Conservation (phyloP, 2,329 filamentous ascomycete species). For the Penicillium concentricum region DNA sequence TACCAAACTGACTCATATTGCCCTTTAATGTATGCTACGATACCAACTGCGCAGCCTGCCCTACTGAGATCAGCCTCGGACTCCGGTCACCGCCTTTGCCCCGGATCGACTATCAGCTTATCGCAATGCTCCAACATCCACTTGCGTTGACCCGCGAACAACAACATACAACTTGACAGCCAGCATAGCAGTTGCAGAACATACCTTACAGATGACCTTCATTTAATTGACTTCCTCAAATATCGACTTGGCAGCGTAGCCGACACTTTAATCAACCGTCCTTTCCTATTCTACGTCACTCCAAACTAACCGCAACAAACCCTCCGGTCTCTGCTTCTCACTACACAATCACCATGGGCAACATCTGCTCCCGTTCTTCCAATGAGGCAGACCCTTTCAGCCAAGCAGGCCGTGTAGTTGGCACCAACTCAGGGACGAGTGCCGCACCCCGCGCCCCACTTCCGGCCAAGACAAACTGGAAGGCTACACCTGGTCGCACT, state of each 20-base stretch:
- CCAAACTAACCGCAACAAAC: neutral
- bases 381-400: conserved; percentile 63
- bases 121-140: conserved; percentile 1
- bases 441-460: conserved; percentile 53
- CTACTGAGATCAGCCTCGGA: neutral
- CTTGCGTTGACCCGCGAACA: neutral
- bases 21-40: neutral
- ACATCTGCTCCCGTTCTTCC: conserved; percentile 74
- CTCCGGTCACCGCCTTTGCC: conserved; percentile 5
- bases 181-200: neutral
- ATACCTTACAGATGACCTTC: neutral
- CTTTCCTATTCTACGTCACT: neutral
- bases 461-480: conserved; percentile 44
- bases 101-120: conserved; percentile 13
- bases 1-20: neutral
- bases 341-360: conserved; percentile 64
- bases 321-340: conserved; percentile 4
- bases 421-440: conserved; percentile 51
- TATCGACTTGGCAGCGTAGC: neutral
- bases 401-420: conserved; percentile 70
- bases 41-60: neutral
- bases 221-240: neutral
- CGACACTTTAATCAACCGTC: neutral
- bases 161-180: neutral
- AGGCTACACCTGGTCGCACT: conserved; percentile 57